A percentile compares a stretch with the other conserved stretches of the same genome.
phyloP scores from a whole-genome alignment of 164 flowering plant genomes.

The Buxus sempervirens region DNA sequence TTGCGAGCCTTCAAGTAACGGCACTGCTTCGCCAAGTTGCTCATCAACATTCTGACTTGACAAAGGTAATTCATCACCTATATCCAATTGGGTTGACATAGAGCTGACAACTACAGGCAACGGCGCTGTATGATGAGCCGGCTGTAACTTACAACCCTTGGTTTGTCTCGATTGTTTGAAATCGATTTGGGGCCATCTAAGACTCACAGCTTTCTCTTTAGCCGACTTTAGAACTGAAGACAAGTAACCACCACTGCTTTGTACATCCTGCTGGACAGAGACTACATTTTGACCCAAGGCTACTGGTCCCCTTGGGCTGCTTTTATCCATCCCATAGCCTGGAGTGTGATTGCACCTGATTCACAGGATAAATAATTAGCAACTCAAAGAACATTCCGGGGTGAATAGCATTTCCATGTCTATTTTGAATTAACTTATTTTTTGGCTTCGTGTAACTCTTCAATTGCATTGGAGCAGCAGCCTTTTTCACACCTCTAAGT shows the following conservation, averaged over 20 bases:
- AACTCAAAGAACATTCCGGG: background rate
- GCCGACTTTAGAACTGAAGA: conserved; percentile 62
- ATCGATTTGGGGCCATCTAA: conserved; percentile 63
- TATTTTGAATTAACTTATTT: no score
- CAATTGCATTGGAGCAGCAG: background rate
- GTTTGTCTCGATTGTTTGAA: conserved; percentile 17
- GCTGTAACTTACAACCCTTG: conserved; percentile 17
- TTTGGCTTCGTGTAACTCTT: background rate
- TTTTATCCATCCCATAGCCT: conserved; percentile 32
- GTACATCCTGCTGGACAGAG: conserved; percentile 24
- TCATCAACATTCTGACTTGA: conserved; percentile 43
- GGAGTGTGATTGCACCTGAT: conserved; percentile 30
- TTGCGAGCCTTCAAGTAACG: conserved; percentile 13
- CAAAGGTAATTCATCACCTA: conserved; percentile 50
- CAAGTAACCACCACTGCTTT: conserved; percentile 38
- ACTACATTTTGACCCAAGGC: conserved; percentile 33
- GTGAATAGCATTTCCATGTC: no score
- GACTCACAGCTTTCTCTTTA: conserved; percentile 51
- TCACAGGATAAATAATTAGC: background rate
- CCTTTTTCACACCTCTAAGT: background rate
- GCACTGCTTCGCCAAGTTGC: conserved; percentile 19
- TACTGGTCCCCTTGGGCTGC: conserved; percentile 50
- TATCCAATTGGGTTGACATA: conserved; percentile 25
- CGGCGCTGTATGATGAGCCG: conserved; percentile 12
- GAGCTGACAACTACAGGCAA: conserved; percentile 21